These are phyloP conservation scores for Naematelia encephala DNA, from an alignment of 768 basidiomycete genomes.

Conservation along the genomic window DNA sequence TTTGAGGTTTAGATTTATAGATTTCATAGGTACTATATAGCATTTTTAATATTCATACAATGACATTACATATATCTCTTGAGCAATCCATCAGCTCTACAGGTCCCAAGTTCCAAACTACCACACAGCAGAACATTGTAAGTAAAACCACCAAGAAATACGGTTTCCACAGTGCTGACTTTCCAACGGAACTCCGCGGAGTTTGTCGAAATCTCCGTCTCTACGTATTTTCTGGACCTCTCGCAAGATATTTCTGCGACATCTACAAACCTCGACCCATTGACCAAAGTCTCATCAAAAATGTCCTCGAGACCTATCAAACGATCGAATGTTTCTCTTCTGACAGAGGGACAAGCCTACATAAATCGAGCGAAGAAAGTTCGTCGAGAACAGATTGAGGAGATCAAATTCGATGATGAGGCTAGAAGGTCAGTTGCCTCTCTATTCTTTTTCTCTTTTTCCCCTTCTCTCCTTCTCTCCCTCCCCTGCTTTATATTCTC, in stretches of 20 bases:
- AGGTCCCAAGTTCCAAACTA: too few relatives aligned
- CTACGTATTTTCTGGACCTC: too few relatives aligned
- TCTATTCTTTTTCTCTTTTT: background rate
- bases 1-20: background rate
- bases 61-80: too few relatives aligned
- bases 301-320: background rate
- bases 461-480: background rate
- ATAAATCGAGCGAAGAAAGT: constrained; percentile 59
- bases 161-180: too few relatives aligned
- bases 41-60: too few relatives aligned
- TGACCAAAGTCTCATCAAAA: background rate
- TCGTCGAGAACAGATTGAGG: constrained; percentile 65
- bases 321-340: constrained; percentile 44
- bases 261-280: too few relatives aligned
- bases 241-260: too few relatives aligned
- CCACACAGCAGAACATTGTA: too few relatives aligned
- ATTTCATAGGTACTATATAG: background rate
- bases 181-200: too few relatives aligned
- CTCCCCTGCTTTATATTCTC: background rate
- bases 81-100: too few relatives aligned
- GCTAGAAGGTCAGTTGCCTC: constrained; percentile 63
- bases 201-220: too few relatives aligned
- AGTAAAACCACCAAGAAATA: too few relatives aligned
- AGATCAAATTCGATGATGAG: constrained; percentile 81
- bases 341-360: constrained; percentile 47